Evolutionary conservation across 75 land plant species (phyloP).

Genomic region (Larix kaempferi): DNA sequence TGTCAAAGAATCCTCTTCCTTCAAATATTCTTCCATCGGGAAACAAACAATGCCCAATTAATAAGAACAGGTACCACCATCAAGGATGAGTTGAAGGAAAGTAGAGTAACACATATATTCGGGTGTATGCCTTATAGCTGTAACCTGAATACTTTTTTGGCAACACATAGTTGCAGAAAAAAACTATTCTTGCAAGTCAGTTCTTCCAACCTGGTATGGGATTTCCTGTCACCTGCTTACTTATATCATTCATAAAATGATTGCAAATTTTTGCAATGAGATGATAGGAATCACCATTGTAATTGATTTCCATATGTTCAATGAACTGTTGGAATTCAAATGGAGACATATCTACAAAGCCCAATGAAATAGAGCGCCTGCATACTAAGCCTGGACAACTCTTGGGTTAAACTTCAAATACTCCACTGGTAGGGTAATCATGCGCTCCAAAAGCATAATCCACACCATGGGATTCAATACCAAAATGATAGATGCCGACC

Average conservation of each 20-base stretch:
- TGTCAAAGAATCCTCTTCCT: too few relatives aligned
- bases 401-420: constrained; percentile 58
- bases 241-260: constrained; percentile 72
- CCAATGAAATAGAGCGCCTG: constrained; percentile 28
- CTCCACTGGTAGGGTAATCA: constrained; percentile 52
- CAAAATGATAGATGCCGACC: constrained; percentile 90
- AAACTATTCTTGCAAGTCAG: constrained; percentile 63
- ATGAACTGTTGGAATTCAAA: constrained; percentile 42
- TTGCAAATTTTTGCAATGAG: constrained; percentile 76
- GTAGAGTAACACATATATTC: too few relatives aligned
- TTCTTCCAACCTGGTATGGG: constrained; percentile 80
- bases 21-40: too few relatives aligned
- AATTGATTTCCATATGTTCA: constrained; percentile 46
- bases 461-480: constrained; percentile 60
- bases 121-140: constrained; percentile 41
- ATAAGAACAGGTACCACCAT: too few relatives aligned
- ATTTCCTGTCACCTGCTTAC: constrained; percentile 40
- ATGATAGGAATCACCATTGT: constrained; percentile 67
- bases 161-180: constrained; percentile 61
- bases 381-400: constrained; percentile 48
- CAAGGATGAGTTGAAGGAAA: too few relatives aligned
- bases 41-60: too few relatives aligned
- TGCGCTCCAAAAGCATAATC: constrained; percentile 68
- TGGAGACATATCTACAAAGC: constrained; percentile 29
- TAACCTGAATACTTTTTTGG: constrained; percentile 63